Base-by-base conservation (phyloP, 192 early-diverging fungal genomes). In the Endogone sp. region DNA sequence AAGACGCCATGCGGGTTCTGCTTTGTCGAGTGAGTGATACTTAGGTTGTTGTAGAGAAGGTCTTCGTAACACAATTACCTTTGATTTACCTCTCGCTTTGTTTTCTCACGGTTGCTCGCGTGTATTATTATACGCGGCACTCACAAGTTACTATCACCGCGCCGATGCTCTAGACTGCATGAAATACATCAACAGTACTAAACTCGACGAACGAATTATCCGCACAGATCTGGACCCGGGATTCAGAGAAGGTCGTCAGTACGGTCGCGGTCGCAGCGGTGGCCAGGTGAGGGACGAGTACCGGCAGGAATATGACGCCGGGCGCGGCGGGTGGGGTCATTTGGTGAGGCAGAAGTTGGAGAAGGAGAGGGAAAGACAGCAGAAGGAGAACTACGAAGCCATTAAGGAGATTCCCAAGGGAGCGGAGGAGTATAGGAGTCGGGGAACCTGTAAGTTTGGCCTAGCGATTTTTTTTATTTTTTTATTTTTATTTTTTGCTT, bases 1-100 rank as follows among this genome's bases (percentile, higher is more conserved):
- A 93, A 95, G 75, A 99, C 96, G 10, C 97, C 96, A 3, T 99
- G 97, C 70, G 97, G 97, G 11, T 99, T 99, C 79, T 99, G 97
- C 75, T 99, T 99, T 88, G 97, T 99, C 63, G 97, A 99, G 91
- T 97, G 85, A 67, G 88, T 79, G n/a, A 10, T 65, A 2, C 16
- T 56, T 25, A 0, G 21, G 9, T 65, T 54, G 27, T 61, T 31
- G 3, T 21, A 67, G 37, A 20, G 29, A 60, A 13, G 56, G 26
- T 63, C 44, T 27, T 30, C 24, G 28, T 10, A 66, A 31, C 9
- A n/a, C 2, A 23, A 25, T 56, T 25, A 75, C 29, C 28, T 30
- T 32, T 44, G 37, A 60, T 29, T 67, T 59, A 4, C 3, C 56
- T 63, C 27, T 2, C 21, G 44, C 29, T n/a, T 28, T 74, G 25